Evolutionary conservation across 2,329 filamentous ascomycete species (phyloP).

Genomic region (Phialemoniopsis sp.): DNA sequence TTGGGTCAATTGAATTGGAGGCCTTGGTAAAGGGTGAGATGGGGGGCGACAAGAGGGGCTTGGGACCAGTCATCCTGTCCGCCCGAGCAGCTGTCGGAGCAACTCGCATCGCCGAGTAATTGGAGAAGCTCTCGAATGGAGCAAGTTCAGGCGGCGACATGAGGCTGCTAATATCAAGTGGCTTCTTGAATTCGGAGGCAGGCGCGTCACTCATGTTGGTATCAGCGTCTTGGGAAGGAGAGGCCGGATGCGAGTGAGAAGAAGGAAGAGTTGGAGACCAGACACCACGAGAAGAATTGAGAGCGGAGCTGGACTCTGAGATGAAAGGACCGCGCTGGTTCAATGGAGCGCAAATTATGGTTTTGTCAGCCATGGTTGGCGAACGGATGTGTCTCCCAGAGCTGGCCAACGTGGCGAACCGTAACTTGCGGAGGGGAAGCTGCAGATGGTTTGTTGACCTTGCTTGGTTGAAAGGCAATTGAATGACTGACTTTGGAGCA

Average conservation of each 20-base stretch:
- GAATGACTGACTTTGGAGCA: too few relatives aligned
- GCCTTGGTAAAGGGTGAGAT: conserved; percentile 47
- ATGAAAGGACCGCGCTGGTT: too few relatives aligned
- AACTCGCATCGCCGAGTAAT: conserved; percentile 9
- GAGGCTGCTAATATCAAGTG: conserved; percentile 46
- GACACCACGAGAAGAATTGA: not conserved
- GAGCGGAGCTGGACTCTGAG: too few relatives aligned
- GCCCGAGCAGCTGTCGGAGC: conserved; percentile 16
- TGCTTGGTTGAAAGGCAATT: too few relatives aligned
- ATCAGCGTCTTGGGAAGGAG: not conserved
- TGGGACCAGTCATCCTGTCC: conserved; percentile 27
- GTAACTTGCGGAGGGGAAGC: too few relatives aligned
- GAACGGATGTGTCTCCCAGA: too few relatives aligned
- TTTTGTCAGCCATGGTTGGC: too few relatives aligned
- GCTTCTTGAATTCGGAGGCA: conserved; percentile 27
- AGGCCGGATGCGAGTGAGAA: conserved; percentile 1
- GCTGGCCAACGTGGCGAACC: too few relatives aligned
- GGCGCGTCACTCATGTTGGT: too few relatives aligned
- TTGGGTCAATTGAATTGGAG: conserved; percentile 25
- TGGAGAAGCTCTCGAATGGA: conserved; percentile 45
- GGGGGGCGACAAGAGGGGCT: conserved; percentile 50
- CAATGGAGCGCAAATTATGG: too few relatives aligned
- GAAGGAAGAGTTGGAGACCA: conserved; percentile 1
- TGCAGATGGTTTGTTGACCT: too few relatives aligned
- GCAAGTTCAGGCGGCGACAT: conserved; percentile 60